Base-by-base conservation (phyloP, 1,139 yeast genomes). In the Scheffersomyces parashehatae region DNA sequence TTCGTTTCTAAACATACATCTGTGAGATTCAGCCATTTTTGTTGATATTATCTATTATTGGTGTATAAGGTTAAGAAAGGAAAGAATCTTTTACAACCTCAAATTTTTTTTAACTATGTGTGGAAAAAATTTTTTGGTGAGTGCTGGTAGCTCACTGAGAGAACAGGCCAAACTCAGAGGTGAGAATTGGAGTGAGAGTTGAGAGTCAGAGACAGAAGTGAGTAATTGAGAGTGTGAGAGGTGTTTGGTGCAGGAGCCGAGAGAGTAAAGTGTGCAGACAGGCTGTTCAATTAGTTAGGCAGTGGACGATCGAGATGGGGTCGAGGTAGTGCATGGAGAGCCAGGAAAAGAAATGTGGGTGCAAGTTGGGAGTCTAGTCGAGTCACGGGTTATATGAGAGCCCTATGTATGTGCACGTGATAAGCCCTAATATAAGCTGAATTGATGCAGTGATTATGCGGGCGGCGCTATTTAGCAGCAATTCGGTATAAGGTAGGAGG, bases 21-120 rank as follows among this genome's bases (percentile, higher is more conserved):
- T 88, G 82, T 89, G 96, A 75, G 96, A 85, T 82, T 88, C 96
- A 82, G 96, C 93, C 96, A 88, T 88, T 79, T 73, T 57, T 55
- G 59, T 51, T 47, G 35, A 31, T 31, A 31, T 31, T 14, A 31
- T 31, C 35, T 31, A 31, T 31, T 31, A 31, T 31, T 31, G 35
- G 35, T 31, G 35, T 31, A 31, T 15, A 31, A 31, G 12, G 24
- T 31, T 31, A 31, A 31, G 35, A 31, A 31, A 31, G 20, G 35
- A 31, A 31, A 31, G 35, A 31, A 31, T 31, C 35, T 31, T 31
- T 14, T 20, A 31, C 15, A 14, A 31, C 20, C 24, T 31, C 20
- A 20, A 31, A 14, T 31, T 31, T 20, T 20, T 20, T 20, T 20
- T 20, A 20, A 20, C 26, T 20, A 20, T 20, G 26, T 20, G 26